Percentiles rank a stretch among this genome's conserved stretches.
phyloP scores from a whole-genome alignment of 768 basidiomycete genomes.

The Mycena polygramma region DNA sequence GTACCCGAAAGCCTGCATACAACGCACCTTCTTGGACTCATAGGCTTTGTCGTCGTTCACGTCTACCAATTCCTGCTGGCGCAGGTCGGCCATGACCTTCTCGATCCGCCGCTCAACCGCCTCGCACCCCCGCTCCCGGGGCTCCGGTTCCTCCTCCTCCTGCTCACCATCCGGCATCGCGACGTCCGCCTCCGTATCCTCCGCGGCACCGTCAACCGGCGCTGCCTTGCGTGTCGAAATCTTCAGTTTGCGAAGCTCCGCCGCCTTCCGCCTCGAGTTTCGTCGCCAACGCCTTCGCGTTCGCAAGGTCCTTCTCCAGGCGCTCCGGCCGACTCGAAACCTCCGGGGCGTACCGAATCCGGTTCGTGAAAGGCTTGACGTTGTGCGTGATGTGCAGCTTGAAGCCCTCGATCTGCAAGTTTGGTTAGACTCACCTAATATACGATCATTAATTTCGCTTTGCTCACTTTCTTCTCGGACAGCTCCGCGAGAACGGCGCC shows the following conservation, averaged over 20 bases:
- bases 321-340: slow-evolving; percentile 85
- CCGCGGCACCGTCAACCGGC: slow-evolving; percentile 42
- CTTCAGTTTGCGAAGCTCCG: slow-evolving; percentile 61
- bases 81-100: slow-evolving; percentile 78
- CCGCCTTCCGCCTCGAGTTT: slow-evolving; percentile 82
- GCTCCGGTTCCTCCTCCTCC: slow-evolving; percentile 67
- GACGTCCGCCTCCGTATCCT: slow-evolving; percentile 38
- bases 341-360: slow-evolving; percentile 85
- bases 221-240: slow-evolving; percentile 41
- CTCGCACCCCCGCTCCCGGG: slow-evolving; percentile 75
- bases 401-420: slow-evolving; percentile 88
- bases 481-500: slow-evolving; percentile 75
- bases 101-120: slow-evolving; percentile 88
- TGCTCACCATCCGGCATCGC: slow-evolving; percentile 50
- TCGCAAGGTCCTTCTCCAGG: slow-evolving; percentile 83
- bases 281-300: slow-evolving; percentile 77
- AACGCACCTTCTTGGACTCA: slow-evolving; percentile 77
- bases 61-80: slow-evolving; percentile 72
- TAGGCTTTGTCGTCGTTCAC: slow-evolving; percentile 74
- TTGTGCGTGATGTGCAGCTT: slow-evolving; percentile 92
- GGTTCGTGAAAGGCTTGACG: slow-evolving; percentile 80
- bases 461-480: slow-evolving; percentile 84
- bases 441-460: slow-evolving; percentile 31
- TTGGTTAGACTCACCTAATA: slow-evolving; percentile 14
- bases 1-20: slow-evolving; percentile 36